phyloP scores from a whole-genome alignment of 2,329 filamentous ascomycete species.

The Phoma herbarum region DNA sequence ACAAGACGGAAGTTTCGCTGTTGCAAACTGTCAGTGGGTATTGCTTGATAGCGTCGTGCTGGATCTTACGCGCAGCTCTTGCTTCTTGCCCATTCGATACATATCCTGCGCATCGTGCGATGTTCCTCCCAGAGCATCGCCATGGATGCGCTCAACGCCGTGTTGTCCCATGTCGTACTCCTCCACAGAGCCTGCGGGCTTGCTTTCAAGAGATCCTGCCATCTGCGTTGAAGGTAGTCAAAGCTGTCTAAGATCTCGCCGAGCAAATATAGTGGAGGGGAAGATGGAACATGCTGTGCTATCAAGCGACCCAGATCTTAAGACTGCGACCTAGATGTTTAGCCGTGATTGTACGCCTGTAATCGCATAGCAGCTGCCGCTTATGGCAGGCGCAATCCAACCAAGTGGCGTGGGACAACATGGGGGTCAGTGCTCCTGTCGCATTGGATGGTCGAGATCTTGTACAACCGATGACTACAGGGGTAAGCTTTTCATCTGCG shows the following conservation, averaged over 20 bases:
- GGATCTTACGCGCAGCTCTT: constrained; percentile 27
- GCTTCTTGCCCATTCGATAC: constrained; percentile 37
- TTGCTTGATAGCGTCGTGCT: background rate
- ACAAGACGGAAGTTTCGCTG: constrained; percentile 30
- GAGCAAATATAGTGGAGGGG: background rate
- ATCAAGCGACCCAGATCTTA: background rate
- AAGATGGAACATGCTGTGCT: background rate
- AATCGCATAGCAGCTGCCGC: background rate
- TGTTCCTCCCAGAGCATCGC: constrained; percentile 23
- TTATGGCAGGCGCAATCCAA: constrained; percentile 4
- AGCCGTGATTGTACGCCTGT: background rate
- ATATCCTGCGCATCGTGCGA: constrained; percentile 31
- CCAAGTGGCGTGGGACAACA: background rate
- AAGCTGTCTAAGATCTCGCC: background rate
- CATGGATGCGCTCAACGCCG: constrained; percentile 14
- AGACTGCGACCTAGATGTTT: background rate
- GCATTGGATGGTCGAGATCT: background rate
- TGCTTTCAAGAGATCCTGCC: constrained; percentile 10
- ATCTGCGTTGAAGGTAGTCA: background rate
- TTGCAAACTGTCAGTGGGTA: constrained; percentile 2
- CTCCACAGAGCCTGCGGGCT: constrained; percentile 19
- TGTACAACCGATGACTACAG: background rate
- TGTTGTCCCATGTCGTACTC: constrained; percentile 23
- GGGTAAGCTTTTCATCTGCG: too few species aligned
- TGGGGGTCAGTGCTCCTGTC: background rate